These are phyloP conservation scores for Moniliophthora roreri DNA, from an alignment of 1,284 basidiomycete species.

Conservation along the genomic window DNA sequence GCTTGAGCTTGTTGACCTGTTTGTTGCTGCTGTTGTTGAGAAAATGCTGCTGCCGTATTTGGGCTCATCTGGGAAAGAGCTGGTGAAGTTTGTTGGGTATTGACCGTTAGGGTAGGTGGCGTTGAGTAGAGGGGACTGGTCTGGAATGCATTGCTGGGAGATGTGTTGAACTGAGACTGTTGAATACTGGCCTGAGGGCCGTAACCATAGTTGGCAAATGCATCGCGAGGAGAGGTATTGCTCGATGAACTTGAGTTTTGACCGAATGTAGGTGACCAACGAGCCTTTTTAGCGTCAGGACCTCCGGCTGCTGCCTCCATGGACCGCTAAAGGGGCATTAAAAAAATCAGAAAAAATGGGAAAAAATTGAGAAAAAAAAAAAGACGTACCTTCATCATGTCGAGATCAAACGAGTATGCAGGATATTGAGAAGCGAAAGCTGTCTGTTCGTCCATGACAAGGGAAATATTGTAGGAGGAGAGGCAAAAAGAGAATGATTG, in stretches of 20 bases:
- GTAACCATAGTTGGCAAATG: constrained; percentile 83
- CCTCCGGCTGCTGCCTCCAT: constrained; percentile 78
- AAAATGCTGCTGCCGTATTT: constrained; percentile 48
- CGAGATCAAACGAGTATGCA: constrained; percentile 71
- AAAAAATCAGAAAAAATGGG: constrained; percentile 4
- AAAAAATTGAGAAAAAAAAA: constrained; percentile 11
- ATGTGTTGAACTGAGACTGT: constrained; percentile 47
- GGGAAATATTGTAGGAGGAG: constrained; percentile 20
- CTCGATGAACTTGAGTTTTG: constrained; percentile 25
- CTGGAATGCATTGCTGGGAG: constrained; percentile 44
- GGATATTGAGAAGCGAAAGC: constrained; percentile 67
- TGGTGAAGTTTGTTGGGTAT: constrained; percentile 55
- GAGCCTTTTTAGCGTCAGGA: constrained; percentile 83
- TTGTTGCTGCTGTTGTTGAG: constrained; percentile 48
- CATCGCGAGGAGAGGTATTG: constrained; percentile 50
- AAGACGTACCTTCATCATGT: constrained; percentile 79
- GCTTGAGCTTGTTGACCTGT: constrained; percentile 38
- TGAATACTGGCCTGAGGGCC: constrained; percentile 67
- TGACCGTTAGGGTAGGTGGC: constrained; percentile 58
- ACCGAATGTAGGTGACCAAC: constrained; percentile 74
- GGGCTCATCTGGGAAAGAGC: constrained; percentile 69
- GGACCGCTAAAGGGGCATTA: constrained; percentile 50
- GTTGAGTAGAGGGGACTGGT: constrained; percentile 67
- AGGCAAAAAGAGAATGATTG: constrained; percentile 19
- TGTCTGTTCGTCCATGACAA: constrained; percentile 71